Evolutionary conservation across 768 basidiomycete species (phyloP).

Genomic region (Exidia glandulosa): DNA sequence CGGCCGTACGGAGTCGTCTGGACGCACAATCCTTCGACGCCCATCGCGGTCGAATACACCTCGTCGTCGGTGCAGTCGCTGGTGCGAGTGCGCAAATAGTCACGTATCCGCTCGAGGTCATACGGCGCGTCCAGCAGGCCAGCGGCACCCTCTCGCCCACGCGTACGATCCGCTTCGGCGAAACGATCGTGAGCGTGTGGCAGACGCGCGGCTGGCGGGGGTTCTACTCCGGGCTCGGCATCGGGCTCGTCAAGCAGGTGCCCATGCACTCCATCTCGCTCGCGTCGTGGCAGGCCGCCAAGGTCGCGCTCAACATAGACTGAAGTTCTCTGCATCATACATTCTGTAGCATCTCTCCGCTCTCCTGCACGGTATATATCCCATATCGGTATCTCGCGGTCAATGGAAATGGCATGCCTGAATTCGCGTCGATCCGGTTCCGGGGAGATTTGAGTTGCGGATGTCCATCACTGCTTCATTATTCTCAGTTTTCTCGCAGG

Average conservation of each 20-base stretch:
- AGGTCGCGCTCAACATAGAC: slow-evolving; percentile 36
- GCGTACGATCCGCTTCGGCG: slow-evolving; percentile 67
- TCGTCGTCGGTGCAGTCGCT: slow-evolving; percentile 74
- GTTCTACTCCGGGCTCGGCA: slow-evolving; percentile 82
- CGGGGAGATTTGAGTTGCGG: too few relatives aligned
- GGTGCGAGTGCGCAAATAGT: slow-evolving; percentile 80
- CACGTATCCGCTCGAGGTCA: slow-evolving; percentile 91
- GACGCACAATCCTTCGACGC: slow-evolving; percentile 21
- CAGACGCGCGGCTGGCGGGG: slow-evolving; percentile 64
- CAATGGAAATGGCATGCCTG: too few relatives aligned
- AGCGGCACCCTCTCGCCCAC: slow-evolving; percentile 73
- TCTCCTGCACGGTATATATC: background rate
- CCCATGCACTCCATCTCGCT: slow-evolving; percentile 95
- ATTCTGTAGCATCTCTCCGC: background rate
- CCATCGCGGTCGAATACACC: slow-evolving; percentile 33
- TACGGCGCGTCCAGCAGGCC: slow-evolving; percentile 89
- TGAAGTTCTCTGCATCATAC: too few relatives aligned
- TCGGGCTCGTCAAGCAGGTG: slow-evolving; percentile 89
- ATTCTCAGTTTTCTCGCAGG: too few relatives aligned
- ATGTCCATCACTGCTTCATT: too few relatives aligned
- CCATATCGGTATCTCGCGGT: too few relatives aligned
- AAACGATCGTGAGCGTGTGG: slow-evolving; percentile 65
- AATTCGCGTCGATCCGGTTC: too few relatives aligned
- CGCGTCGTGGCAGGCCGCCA: slow-evolving; percentile 79
- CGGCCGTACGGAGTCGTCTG: slow-evolving; percentile 39